Percentiles rank a stretch among this genome's conserved stretches.
Conservation (phyloP, 2,329 filamentous ascomycete genomes). For the Ceratocystis harringtonii region DNA sequence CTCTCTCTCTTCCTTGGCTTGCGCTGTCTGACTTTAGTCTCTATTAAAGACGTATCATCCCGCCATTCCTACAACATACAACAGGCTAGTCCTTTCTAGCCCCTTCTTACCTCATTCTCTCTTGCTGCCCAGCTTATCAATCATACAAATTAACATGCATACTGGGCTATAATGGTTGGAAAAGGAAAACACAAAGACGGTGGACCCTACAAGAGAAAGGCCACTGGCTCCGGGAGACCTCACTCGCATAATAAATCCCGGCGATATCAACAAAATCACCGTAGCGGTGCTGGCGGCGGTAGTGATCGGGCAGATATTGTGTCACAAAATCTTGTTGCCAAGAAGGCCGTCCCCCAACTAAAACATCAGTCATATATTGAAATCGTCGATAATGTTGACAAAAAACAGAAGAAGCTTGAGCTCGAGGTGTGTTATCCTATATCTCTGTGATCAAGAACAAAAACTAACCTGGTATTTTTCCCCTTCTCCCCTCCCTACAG, state of each 20-base stretch:
- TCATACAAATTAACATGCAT: slow-evolving; percentile 6
- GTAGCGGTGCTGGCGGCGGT: neutral
- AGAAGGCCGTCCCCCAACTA: slow-evolving; percentile 29
- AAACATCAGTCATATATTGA: slow-evolving; percentile 50
- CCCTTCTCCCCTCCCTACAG: slow-evolving; percentile 24
- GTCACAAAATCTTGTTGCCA: slow-evolving; percentile 25
- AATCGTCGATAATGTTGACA: slow-evolving; percentile 48
- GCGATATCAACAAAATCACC: neutral
- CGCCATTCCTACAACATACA: neutral
- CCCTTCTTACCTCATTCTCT: neutral
- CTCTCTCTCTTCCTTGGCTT: neutral
- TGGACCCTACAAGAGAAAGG: slow-evolving; percentile 3
- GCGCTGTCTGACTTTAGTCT: neutral
- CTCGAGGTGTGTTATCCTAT: slow-evolving; percentile 34
- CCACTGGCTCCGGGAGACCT: neutral
- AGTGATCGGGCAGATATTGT: neutral
- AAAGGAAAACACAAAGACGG: slow-evolving; percentile 5
- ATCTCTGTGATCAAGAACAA: neutral
- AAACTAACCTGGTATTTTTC: slow-evolving; percentile 13
- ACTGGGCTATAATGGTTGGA: slow-evolving; percentile 8
- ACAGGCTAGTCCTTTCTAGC: neutral
- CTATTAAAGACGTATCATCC: slow-evolving; percentile 4
- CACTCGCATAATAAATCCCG: neutral
- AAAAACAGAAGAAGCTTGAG: slow-evolving; percentile 46
- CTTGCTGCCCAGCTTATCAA: neutral